A percentile compares a stretch with the other conserved stretches of the same genome.
phyloP scores from a whole-genome alignment of 1,284 basidiomycete species.

The Serendipita sp. region DNA sequence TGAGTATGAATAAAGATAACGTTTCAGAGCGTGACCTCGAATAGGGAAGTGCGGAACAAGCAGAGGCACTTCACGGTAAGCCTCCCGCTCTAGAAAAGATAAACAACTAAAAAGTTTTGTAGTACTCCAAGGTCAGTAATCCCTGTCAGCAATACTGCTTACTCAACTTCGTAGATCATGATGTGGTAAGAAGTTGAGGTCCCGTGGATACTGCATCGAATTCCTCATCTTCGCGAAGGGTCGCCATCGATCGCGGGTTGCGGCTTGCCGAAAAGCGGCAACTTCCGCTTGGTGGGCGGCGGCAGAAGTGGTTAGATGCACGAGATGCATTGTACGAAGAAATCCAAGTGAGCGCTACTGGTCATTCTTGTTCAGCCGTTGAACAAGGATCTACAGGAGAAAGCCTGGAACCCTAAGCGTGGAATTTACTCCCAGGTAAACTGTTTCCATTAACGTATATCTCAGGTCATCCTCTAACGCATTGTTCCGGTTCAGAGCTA shows the following conservation, averaged over 20 bases:
- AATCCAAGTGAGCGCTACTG: slow-evolving; percentile 28
- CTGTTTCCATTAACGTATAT: background rate
- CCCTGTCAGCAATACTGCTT: background rate
- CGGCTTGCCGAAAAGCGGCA: slow-evolving; percentile 83
- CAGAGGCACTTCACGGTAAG: slow-evolving; percentile 71
- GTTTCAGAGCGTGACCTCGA: slow-evolving; percentile 25
- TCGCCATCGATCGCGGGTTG: slow-evolving; percentile 79
- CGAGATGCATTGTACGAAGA: slow-evolving; percentile 76
- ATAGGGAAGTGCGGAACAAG: slow-evolving; percentile 72
- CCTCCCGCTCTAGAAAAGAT: slow-evolving; percentile 11
- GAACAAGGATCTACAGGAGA: slow-evolving; percentile 38
- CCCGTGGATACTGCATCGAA: background rate
- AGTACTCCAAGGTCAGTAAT: slow-evolving; percentile 69
- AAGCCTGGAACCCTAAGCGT: slow-evolving; percentile 57
- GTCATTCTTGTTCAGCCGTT: background rate
- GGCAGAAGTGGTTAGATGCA: slow-evolving; percentile 23
- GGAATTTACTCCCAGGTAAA: slow-evolving; percentile 4
- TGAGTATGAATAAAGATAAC: slow-evolving; percentile 24
- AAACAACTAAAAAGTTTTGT: slow-evolving; percentile 10
- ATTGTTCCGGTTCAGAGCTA: slow-evolving; percentile 58
- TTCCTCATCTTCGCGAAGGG: slow-evolving; percentile 34
- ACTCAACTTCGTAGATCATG: slow-evolving; percentile 46
- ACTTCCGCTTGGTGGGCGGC: slow-evolving; percentile 25
- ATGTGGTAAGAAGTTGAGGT: slow-evolving; percentile 43
- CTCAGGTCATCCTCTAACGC: slow-evolving; percentile 15